Conservation (phyloP, 208 protist species). For the Acanthamoeba triangularis region DNA sequence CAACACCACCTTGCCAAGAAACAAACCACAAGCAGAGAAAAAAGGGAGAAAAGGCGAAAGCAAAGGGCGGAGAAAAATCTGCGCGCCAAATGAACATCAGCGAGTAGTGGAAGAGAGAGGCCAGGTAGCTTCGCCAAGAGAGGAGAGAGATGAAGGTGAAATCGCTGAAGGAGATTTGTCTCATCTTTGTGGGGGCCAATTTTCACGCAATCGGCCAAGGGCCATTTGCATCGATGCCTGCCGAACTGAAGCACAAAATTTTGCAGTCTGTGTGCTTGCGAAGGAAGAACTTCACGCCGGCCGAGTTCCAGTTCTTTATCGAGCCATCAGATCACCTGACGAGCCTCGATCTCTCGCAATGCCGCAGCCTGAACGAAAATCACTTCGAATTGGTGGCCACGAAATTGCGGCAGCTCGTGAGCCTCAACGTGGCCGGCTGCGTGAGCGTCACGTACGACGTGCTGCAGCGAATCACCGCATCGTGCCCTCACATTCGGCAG, state of each 20-base stretch:
- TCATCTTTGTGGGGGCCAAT: not conserved
- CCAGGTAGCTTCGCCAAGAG: not conserved
- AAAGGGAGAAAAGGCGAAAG: not conserved
- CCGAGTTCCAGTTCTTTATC: conserved; percentile 9
- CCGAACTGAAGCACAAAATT: conserved; percentile 12
- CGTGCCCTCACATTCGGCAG: conserved; percentile 17
- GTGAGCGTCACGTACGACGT: conserved; percentile 18
- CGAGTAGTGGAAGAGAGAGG: not conserved
- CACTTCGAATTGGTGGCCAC: conserved; percentile 24
- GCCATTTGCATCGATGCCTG: not conserved
- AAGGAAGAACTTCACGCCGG: not conserved
- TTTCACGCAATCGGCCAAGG: not conserved
- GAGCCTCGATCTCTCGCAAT: conserved; percentile 3
- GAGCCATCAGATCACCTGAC: not conserved
- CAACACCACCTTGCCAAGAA: not conserved
- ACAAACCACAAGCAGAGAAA: not conserved
- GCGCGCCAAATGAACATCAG: not conserved
- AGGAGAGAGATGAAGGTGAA: not conserved
- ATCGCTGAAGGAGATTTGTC: not conserved
- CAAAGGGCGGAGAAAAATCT: not conserved
- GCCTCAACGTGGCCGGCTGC: not conserved
- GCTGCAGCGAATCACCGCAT: not conserved
- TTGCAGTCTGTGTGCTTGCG: conserved; percentile 1
- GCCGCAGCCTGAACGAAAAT: conserved; percentile 21
- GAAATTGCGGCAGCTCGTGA: not conserved